phyloP scores from a whole-genome alignment of 257 asterid genomes.

The Solanum chmielewskii region DNA sequence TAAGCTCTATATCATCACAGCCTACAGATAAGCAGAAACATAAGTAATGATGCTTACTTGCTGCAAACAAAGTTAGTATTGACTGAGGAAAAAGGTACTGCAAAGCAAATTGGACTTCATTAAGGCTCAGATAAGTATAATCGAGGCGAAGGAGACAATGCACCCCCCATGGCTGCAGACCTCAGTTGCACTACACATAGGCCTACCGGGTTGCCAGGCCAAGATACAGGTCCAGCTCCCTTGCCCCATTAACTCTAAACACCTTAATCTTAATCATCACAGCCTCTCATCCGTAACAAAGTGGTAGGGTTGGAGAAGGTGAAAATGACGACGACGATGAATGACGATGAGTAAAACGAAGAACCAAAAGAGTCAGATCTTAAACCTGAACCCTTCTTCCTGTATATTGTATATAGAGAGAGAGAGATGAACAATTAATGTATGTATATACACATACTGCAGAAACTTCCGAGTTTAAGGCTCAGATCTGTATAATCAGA shows the following conservation, averaged over 20 bases:
- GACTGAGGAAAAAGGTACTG: neutral
- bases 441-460: neutral
- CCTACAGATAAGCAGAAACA: neutral
- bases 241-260: neutral
- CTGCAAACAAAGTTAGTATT: neutral
- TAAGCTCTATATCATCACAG: neutral
- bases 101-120: neutral
- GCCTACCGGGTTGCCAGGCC: constrained; percentile 1
- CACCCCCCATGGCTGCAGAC: constrained; percentile 4
- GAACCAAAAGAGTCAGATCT: neutral
- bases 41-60: neutral
- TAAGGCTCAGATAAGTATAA: neutral
- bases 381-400: neutral
- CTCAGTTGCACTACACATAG: neutral
- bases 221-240: neutral
- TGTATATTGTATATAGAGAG: neutral
- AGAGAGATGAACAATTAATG: neutral
- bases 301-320: neutral
- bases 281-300: neutral
- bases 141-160: neutral
- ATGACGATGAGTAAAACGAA: neutral
- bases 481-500: neutral
- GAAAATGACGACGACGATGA: neutral
- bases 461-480: neutral
- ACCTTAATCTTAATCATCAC: neutral